Evolutionary conservation across 345 rosid genomes (phyloP), one percentile per base, ranked within the genome.

Genomic region (Theobroma cacao): DNA sequence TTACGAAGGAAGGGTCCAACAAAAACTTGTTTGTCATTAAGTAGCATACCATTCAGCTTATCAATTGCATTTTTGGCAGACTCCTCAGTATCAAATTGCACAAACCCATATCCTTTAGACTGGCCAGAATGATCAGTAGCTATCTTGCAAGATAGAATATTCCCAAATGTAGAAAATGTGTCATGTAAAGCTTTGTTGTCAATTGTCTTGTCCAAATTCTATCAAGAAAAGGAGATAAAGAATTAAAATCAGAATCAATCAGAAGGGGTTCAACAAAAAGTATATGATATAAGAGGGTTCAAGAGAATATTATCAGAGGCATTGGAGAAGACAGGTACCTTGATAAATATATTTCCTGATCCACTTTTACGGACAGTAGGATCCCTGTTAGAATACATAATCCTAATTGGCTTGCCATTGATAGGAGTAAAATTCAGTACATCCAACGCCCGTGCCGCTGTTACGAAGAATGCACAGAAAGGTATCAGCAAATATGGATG

Each of bases 361-460:
- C 95, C 97, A 82, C 94, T 93, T 84, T 82, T 91, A 79, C 94
- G 95, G 61, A 88, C 78, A 76, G 90, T 87, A 34, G 93, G 90
- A 62, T 93, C 95, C 75, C 95, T 95, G 81, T 87, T 95, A 62
- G 98, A 95, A 80, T 90, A 91, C 98, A 92, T 92, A 52, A 95
- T 79, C 86, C 99, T 87, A 24, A 95, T 87, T 43, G 94, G 88
- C 69, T 82, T 91, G 30, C 93, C 98, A 85, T 93, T 89, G 34
- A 95, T 81, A 78, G 93, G 90, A 34, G 93, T 82, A 79, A 87
- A 95, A 81, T 95, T 95, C 70, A 95, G 87, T 78, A 86, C 9
- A 31, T 95, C 96, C 87, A 95, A 50, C 40, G 98, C 99, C 87
- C 89, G 89, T 22, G 91, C 93, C 78, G 99, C 99, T 95, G 92